A percentile compares a stretch with the other conserved stretches of the same genome.
Conservation (phyloP, 768 basidiomycete species). For the Rhodosporidiobolus sp. region DNA sequence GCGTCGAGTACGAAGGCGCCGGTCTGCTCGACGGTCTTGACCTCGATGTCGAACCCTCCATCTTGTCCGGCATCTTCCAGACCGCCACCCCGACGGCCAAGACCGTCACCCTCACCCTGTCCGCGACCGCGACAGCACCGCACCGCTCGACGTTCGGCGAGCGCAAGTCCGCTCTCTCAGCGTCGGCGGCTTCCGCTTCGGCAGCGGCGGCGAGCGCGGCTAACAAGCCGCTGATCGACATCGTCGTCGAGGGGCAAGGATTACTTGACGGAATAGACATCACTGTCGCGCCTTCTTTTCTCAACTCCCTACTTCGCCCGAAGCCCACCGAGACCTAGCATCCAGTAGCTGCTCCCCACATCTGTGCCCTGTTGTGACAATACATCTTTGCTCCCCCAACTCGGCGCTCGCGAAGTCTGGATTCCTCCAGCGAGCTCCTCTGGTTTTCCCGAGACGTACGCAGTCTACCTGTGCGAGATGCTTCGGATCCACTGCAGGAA, state of each 20-base stretch:
- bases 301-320: too few relatives aligned
- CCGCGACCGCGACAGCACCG: neutral
- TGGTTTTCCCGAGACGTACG: too few relatives aligned
- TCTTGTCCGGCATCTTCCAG: slow-evolving; percentile 2
- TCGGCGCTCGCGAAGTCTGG: too few relatives aligned
- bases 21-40: neutral
- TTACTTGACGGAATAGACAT: neutral
- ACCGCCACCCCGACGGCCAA: neutral
- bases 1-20: neutral
- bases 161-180: neutral
- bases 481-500: too few relatives aligned
- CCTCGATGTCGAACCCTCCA: neutral
- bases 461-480: too few relatives aligned
- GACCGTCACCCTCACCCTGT: neutral
- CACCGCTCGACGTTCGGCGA: neutral
- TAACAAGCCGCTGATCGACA: neutral
- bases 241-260: neutral
- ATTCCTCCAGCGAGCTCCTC: too few relatives aligned
- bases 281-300: too few relatives aligned
- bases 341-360: too few relatives aligned
- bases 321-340: too few relatives aligned
- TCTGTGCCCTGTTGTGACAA: too few relatives aligned
- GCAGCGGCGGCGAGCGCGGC: neutral
- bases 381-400: too few relatives aligned
- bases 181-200: neutral